Conservation (phyloP, 768 basidiomycete genomes). For the Postia placenta region DNA sequence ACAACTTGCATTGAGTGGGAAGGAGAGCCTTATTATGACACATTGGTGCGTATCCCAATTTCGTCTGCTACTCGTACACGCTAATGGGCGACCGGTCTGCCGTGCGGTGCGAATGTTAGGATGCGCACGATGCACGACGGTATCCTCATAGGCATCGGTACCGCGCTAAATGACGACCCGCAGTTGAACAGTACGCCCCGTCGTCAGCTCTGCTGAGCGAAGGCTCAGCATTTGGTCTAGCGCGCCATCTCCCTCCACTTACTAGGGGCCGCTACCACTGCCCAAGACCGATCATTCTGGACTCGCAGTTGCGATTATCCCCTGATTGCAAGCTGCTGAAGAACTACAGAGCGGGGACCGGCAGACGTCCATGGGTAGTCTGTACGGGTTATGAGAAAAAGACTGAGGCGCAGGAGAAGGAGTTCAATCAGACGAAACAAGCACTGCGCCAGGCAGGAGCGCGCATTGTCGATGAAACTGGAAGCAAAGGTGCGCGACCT, state of each 20-base stretch:
- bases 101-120: slow-evolving; percentile 36
- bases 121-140: slow-evolving; percentile 90
- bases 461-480: slow-evolving; percentile 44
- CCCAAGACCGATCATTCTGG: slow-evolving; percentile 85
- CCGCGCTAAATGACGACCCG: slow-evolving; percentile 87
- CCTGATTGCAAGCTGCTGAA: slow-evolving; percentile 61
- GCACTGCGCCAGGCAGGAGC: slow-evolving; percentile 64
- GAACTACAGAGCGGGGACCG: slow-evolving; percentile 54
- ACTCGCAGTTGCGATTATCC: slow-evolving; percentile 63
- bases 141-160: slow-evolving; percentile 88
- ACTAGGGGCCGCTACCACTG: slow-evolving; percentile 26
- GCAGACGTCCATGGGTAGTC: slow-evolving; percentile 72
- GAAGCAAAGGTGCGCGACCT: slow-evolving; percentile 3
- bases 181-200: slow-evolving; percentile 75
- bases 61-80: not conserved
- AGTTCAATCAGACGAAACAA: slow-evolving; percentile 27
- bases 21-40: slow-evolving; percentile 88
- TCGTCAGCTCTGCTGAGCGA: not conserved
- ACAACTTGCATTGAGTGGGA: slow-evolving; percentile 80
- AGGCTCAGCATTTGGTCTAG: too few relatives aligned
- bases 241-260: slow-evolving; percentile 48
- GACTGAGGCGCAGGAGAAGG: slow-evolving; percentile 11
- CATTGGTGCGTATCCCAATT: slow-evolving; percentile 61
- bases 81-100: not conserved
- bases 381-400: slow-evolving; percentile 27